These are phyloP conservation scores for Chaetomium tenue DNA, from an alignment of 495 filamentous ascomycete genomes.

Conservation along the genomic window DNA sequence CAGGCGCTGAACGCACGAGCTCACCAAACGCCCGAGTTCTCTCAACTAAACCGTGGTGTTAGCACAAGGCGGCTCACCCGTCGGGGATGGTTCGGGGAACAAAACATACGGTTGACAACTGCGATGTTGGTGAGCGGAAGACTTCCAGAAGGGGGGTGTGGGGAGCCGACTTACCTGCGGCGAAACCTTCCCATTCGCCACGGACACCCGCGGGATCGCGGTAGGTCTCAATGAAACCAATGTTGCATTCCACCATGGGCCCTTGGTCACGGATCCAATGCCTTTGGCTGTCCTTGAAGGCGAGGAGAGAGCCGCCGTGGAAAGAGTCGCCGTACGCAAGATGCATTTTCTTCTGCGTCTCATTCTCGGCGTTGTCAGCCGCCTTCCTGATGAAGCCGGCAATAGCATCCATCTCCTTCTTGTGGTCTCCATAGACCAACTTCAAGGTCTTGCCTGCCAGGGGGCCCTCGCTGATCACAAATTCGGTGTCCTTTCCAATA, in stretches of 20 bases:
- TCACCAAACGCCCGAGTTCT: constrained; percentile 86
- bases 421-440: constrained; percentile 81
- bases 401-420: constrained; percentile 76
- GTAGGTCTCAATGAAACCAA: constrained; percentile 96
- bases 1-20: constrained; percentile 75
- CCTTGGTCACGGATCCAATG: constrained; percentile 92
- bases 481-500: constrained; percentile 63
- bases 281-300: constrained; percentile 87
- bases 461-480: constrained; percentile 59
- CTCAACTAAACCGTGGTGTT: constrained; percentile 53
- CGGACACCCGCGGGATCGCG: constrained; percentile 88
- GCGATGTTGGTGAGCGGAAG: constrained; percentile 9
- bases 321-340: constrained; percentile 82
- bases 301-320: constrained; percentile 74
- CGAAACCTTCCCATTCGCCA: constrained; percentile 97
- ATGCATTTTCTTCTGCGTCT: constrained; percentile 82
- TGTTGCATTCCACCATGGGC: constrained; percentile 83
- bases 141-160: neutral
- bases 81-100: neutral
- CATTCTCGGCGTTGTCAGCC: constrained; percentile 73
- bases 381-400: constrained; percentile 69
- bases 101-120: constrained; percentile 53
- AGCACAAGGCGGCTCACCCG: neutral
- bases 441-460: constrained; percentile 65
- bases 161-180: constrained; percentile 44